A percentile compares a stretch with the other conserved stretches of the same genome.
phyloP scores from a whole-genome alignment of 805 yeast species.

The Candida broadrunensis region DNA sequence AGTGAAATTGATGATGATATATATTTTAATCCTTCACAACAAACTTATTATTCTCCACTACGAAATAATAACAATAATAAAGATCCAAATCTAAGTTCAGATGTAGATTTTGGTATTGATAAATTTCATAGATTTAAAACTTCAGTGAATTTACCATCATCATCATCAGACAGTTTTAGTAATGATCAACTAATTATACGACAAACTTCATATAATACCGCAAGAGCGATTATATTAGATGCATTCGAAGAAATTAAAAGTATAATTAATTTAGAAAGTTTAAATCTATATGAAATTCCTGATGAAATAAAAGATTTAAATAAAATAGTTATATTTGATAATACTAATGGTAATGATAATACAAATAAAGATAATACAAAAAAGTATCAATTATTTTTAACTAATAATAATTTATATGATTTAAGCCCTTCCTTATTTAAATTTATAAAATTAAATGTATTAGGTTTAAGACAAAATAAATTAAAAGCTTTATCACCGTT shows the following conservation, averaged over 20 bases:
- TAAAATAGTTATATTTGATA: slow-evolving; percentile 45
- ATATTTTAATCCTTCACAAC: neutral
- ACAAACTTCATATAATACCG: slow-evolving; percentile 14
- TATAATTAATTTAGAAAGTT: slow-evolving; percentile 44
- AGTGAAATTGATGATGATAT: slow-evolving; percentile 6
- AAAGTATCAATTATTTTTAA: slow-evolving; percentile 46
- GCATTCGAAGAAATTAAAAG: slow-evolving; percentile 48
- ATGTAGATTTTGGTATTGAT: slow-evolving; percentile 51
- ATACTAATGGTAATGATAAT: slow-evolving; percentile 11
- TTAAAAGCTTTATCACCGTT: slow-evolving; percentile 46
- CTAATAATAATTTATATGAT: slow-evolving; percentile 46
- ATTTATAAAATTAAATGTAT: slow-evolving; percentile 47
- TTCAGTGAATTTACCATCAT: slow-evolving; percentile 25
- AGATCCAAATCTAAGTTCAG: slow-evolving; percentile 21
- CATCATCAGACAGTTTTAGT: slow-evolving; percentile 9
- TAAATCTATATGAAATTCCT: slow-evolving; percentile 49
- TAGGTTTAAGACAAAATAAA: slow-evolving; percentile 51
- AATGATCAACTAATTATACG: slow-evolving; percentile 18
- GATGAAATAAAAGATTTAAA: slow-evolving; percentile 57
- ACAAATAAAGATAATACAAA: slow-evolving; percentile 9
- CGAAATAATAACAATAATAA: neutral
- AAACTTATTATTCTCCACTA: neutral
- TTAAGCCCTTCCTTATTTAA: slow-evolving; percentile 52
- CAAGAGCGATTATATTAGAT: slow-evolving; percentile 39
- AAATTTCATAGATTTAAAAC: slow-evolving; percentile 41